phyloP scores from a whole-genome alignment of 2,329 filamentous ascomycete species.

The Penicillium sp. region DNA sequence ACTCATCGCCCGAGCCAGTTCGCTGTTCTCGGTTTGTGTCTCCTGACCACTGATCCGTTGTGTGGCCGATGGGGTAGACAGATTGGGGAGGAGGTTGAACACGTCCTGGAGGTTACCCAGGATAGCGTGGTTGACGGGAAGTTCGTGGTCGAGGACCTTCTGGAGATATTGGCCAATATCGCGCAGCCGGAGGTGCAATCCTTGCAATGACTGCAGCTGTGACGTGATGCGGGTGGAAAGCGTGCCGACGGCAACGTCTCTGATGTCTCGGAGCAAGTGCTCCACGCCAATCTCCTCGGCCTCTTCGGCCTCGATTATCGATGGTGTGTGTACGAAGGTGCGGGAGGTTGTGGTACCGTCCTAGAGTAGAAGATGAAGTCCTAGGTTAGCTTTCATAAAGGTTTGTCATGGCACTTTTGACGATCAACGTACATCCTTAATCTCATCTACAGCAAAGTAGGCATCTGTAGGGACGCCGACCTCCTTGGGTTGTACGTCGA shows the following conservation, averaged over 20 bases:
- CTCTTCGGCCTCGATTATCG: conserved; percentile 97
- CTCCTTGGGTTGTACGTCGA: conserved; percentile 97
- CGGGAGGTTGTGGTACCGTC: conserved; percentile 95
- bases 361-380: conserved; percentile 51
- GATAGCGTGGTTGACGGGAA: conserved; percentile 96
- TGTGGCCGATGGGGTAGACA: conserved; percentile 75
- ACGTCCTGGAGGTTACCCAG: conserved; percentile 98
- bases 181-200: conserved; percentile 87
- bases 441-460: conserved; percentile 98
- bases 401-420: not conserved
- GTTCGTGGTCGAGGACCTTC: conserved; percentile 88
- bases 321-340: conserved; percentile 98
- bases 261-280: conserved; percentile 95
- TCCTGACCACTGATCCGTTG: conserved; percentile 62
- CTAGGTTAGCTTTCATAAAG: conserved; percentile 7
- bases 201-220: conserved; percentile 95
- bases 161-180: conserved; percentile 95
- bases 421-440: conserved; percentile 80
- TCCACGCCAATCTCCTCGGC: conserved; percentile 99
- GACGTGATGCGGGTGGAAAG: conserved; percentile 96
- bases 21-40: conserved; percentile 68
- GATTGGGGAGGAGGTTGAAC: conserved; percentile 96
- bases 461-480: conserved; percentile 97
- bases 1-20: conserved; percentile 94
- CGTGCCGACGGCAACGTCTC: conserved; percentile 95